phyloP scores from a whole-genome alignment of 345 rosid genomes.

The Rhizophora apiculata region DNA sequence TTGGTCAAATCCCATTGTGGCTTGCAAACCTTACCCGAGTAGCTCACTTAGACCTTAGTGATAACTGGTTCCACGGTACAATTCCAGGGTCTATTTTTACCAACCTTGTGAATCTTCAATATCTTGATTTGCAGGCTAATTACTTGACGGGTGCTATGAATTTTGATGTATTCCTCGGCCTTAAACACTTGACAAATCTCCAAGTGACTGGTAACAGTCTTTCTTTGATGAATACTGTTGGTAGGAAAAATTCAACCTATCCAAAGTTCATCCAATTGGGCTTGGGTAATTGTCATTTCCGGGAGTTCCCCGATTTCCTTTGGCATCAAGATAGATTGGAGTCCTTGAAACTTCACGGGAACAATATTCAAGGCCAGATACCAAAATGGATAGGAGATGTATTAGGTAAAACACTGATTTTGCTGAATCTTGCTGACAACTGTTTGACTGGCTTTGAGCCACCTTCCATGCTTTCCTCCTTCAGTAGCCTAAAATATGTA shows the following conservation, averaged over 20 bases:
- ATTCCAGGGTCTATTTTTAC: no score
- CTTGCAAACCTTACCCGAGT: no score
- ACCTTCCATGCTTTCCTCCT: background rate
- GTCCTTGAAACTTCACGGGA: background rate
- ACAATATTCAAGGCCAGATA: slow-evolving; percentile 19
- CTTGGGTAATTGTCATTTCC: slow-evolving; percentile 22
- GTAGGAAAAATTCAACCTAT: background rate
- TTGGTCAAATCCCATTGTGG: no score
- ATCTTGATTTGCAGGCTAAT: background rate
- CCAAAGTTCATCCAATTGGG: fast-evolving
- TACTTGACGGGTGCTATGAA: slow-evolving; percentile 12
- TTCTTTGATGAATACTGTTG: background rate
- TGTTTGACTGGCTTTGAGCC: slow-evolving; percentile 8
- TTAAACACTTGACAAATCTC: fast-evolving
- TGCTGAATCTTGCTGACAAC: slow-evolving; percentile 17
- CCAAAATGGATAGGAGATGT: slow-evolving; percentile 21
- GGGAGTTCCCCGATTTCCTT: slow-evolving; percentile 18
- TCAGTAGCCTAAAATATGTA: no score
- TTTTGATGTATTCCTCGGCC: background rate
- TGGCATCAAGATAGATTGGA: background rate
- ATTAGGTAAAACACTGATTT: fast-evolving
- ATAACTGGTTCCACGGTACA: no score
- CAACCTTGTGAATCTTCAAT: no score
- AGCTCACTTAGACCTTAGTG: background rate
- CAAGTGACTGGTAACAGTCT: slow-evolving; percentile 13